Conservation (phyloP, 352 stramenopile genomes). For the Phytophthora megakarya region DNA sequence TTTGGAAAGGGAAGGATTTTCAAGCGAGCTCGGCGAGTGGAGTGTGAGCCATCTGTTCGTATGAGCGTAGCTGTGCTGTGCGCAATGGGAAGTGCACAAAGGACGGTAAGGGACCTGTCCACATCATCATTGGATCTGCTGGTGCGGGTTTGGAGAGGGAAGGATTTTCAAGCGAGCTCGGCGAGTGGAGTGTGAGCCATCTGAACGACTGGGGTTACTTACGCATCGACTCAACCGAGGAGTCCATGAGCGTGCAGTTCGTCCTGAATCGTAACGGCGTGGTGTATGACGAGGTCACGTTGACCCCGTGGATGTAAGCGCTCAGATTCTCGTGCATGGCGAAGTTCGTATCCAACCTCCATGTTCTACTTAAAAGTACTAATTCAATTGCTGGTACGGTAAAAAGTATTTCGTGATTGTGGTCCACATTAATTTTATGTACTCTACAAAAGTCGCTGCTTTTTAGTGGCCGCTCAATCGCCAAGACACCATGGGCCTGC, state of each 20-base stretch:
- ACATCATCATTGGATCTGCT: constrained; percentile 88
- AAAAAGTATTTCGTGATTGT: too few relatives aligned
- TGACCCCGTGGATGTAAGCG: constrained; percentile 58
- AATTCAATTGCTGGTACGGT: too few relatives aligned
- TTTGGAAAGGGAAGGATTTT: constrained; percentile 72
- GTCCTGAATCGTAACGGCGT: constrained; percentile 80
- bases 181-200: constrained; percentile 82
- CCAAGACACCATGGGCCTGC: constrained; percentile 59
- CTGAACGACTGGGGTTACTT: constrained; percentile 83
- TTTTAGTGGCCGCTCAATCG: constrained; percentile 30
- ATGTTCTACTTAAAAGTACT: too few relatives aligned
- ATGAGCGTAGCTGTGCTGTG: constrained; percentile 90
- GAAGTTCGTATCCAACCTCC: constrained; percentile 7
- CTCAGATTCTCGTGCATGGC: neutral
- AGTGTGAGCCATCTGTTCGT: too few relatives aligned
- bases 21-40: constrained; percentile 69
- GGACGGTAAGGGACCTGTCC: constrained; percentile 77
- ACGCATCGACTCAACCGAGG: constrained; percentile 61
- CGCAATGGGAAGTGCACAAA: constrained; percentile 68
- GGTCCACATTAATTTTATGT: constrained; percentile 2
- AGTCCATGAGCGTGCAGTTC: constrained; percentile 77
- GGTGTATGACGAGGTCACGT: constrained; percentile 78
- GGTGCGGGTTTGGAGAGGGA: constrained; percentile 73
- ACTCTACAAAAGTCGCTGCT: neutral
- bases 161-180: constrained; percentile 68